phyloP scores from a whole-genome alignment of 2,329 filamentous ascomycete genomes.

The Aspergillus hortae region DNA sequence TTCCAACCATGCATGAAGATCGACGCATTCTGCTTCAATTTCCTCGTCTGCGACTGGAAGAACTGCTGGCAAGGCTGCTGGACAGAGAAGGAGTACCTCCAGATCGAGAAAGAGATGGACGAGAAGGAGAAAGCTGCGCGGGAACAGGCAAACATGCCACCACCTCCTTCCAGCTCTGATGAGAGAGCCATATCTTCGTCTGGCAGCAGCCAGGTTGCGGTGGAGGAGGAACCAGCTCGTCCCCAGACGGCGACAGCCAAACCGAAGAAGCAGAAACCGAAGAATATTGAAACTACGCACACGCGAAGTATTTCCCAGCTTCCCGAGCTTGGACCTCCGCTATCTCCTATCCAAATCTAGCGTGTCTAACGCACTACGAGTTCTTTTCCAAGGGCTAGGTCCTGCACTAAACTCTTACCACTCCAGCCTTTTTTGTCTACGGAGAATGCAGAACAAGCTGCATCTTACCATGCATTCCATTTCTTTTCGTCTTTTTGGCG shows the following conservation, averaged over 20 bases:
- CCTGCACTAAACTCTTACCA: neutral
- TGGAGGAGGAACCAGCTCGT: conserved; percentile 33
- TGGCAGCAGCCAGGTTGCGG: conserved; percentile 56
- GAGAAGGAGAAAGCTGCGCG: conserved; percentile 28
- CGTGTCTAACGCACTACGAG: neutral
- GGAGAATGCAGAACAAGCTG: conserved; percentile 10
- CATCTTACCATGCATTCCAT: neutral
- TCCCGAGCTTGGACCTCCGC: conserved; percentile 45
- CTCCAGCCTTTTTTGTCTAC: neutral
- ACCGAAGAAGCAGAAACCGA: conserved; percentile 28
- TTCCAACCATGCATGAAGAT: conserved; percentile 98
- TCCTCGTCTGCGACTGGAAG: conserved; percentile 90
- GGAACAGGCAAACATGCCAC: conserved; percentile 21
- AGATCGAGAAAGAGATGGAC: conserved; percentile 47
- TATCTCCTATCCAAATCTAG: conserved; percentile 47
- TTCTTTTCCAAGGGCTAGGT: neutral
- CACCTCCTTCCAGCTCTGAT: conserved; percentile 33
- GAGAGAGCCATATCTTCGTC: conserved; percentile 62
- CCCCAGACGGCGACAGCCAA: conserved; percentile 25
- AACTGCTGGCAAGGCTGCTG: conserved; percentile 96
- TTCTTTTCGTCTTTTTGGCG: neutral
- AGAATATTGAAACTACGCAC: conserved; percentile 33
- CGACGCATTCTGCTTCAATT: conserved; percentile 91
- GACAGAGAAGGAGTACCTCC: conserved; percentile 77
- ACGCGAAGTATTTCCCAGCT: conserved; percentile 40